phyloP scores from a whole-genome alignment of 768 basidiomycete species.

The Lactarius pseudohatsudake region DNA sequence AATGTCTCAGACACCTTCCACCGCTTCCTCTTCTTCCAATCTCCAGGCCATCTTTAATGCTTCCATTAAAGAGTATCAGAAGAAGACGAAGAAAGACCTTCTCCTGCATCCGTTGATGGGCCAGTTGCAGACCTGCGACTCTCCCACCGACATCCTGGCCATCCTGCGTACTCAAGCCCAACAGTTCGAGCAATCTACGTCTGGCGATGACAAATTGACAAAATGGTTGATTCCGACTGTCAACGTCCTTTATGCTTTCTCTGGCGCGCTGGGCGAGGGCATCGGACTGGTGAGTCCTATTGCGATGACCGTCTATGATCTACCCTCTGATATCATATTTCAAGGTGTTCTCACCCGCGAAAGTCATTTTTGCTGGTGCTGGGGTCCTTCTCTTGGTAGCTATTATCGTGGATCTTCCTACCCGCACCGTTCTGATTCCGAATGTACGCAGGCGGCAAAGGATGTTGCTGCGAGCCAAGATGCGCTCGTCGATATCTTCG shows the following conservation, averaged over 20 bases:
- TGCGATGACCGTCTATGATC: background rate
- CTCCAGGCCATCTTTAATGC: background rate
- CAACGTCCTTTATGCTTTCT: background rate
- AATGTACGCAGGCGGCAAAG: background rate
- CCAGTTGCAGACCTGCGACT: background rate
- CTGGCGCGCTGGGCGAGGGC: background rate
- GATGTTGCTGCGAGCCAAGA: background rate
- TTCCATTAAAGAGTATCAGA: background rate
- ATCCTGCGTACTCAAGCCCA: background rate
- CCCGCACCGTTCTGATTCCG: background rate
- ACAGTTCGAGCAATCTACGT: background rate
- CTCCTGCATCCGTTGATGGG: background rate
- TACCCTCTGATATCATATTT: background rate
- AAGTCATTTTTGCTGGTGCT: background rate
- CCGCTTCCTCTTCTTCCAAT: background rate
- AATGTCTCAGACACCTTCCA: background rate
- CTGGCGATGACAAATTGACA: background rate
- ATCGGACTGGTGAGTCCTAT: background rate
- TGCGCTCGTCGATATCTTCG: background rate
- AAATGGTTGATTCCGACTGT: background rate
- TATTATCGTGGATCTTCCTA: background rate
- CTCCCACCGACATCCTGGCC: background rate
- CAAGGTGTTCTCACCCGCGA: background rate
- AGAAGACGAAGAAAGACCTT: background rate
- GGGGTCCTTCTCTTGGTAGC: background rate